Evolutionary conservation across 805 yeast genomes (phyloP), one percentile per base, ranked within the genome.

Genomic region (Wickerhamomyces ciferrii): DNA sequence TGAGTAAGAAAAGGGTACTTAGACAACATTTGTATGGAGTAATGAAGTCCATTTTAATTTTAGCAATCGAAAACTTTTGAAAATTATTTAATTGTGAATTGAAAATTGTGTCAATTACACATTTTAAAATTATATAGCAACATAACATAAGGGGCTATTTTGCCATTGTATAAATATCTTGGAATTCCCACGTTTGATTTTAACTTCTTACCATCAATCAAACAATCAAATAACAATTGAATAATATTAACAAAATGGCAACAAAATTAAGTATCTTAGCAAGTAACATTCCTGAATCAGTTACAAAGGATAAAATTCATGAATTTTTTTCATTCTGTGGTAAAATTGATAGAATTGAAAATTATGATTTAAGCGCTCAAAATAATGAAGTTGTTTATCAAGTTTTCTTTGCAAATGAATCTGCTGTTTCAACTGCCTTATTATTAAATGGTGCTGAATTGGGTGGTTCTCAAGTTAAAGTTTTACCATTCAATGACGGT

Each of bases 261-360:
- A 37, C 39, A 4, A 37, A 17, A 37, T 37, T 37, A 37, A 45
- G 50, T 25, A 46, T 84, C 40, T 68, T 74, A 48, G 88, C 81
- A 20, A 72, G 81, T 17, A 75, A 80, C 50, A 72, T 85, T 37
- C 79, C 87, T 37, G 54, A 65, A 4, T 53, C 71, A 27, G 74
- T 81, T 36, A 54, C 79, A 5, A 68, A 72, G 41, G 70, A 72
- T 36, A 79, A 83, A 55, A 61, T 85, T 31, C 65, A 70, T 39
- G 84, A 84, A 49, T 86, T 86, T 66, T 86, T 87, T 65, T 71
- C 84, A 21, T 86, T 86, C 64, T 84, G 94, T 60, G 95, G 95
- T 17, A 74, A 70, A 50, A 71, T 73, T 47, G 58, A 59, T 47
- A 59, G 49, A 29, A 50, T 57, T 38, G 55, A 55, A 31, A 52